Evolutionary conservation across 495 filamentous ascomycete species (phyloP).

Genomic region (Ramalina intermedia): DNA sequence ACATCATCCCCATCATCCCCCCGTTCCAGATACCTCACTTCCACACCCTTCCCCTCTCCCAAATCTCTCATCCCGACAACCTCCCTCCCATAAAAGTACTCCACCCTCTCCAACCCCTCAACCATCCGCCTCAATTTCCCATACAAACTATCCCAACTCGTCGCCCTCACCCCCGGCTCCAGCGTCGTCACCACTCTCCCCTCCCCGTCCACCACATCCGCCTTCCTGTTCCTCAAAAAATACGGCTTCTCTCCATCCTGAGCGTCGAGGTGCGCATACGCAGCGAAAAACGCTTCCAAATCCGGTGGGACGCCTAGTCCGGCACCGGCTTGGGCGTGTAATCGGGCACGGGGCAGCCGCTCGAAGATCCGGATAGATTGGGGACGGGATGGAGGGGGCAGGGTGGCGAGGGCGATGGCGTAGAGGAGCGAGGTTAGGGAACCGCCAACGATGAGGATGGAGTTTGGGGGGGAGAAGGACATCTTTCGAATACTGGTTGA

Average conservation of each 20-base stretch:
- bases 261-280: constrained; percentile 6
- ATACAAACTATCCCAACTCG: constrained; percentile 42
- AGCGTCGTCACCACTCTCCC: constrained; percentile 29
- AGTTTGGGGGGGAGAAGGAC: too few relatives aligned
- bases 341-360: constrained; percentile 24
- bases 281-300: constrained; percentile 21
- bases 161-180: constrained; percentile 30
- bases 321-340: constrained; percentile 41
- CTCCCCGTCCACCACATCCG: constrained; percentile 30
- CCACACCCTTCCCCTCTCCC: constrained; percentile 31
- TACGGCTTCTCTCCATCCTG: constrained; percentile 19
- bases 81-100: constrained; percentile 26
- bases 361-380: constrained; percentile 40
- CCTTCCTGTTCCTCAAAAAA: constrained; percentile 21
- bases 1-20: constrained; percentile 24
- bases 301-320: constrained; percentile 36
- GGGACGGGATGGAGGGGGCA: constrained; percentile 13
- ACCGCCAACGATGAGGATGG: constrained; percentile 23
- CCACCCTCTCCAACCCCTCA: constrained; percentile 26
- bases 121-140: constrained; percentile 39
- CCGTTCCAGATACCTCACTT: constrained; percentile 30
- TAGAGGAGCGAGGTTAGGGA: constrained; percentile 31
- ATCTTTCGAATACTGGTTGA: too few relatives aligned
- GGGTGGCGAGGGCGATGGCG: constrained; percentile 33
- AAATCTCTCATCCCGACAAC: constrained; percentile 18